Evolutionary conservation across 768 basidiomycete genomes (phyloP), one percentile per base, ranked within the genome.

Genomic region (Pholiota microspora): DNA sequence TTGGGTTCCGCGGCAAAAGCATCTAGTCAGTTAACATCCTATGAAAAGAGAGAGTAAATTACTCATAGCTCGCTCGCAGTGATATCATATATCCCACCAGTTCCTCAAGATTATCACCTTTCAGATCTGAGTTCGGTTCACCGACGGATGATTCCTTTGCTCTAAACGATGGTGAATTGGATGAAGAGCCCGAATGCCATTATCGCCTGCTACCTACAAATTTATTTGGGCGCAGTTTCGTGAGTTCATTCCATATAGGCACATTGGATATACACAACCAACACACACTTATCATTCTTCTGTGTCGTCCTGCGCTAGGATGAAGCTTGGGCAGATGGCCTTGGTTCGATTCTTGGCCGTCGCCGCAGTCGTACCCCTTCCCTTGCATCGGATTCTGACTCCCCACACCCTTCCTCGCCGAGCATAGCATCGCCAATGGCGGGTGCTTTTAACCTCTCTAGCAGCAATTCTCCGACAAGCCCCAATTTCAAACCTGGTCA

Each of bases 331-430:
- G 15, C 44, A 4, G 57, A 51, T 21, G 31, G 58, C 31, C 25
- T 12, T 15, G 15, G n/a, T n/a, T n/a, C n/a, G n/a, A n/a, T n/a
- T n/a, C n/a, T n/a, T n/a, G n/a, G n/a, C n/a, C n/a, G n/a, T n/a
- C n/a, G n/a, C n/a, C n/a, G n/a, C n/a, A 13, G 53, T 18, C 24
- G 7, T 12, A 56, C 60, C 8, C 54, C 60, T n/a, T 54, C 60
- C 13, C 40, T 44, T 13, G 32, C 44, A 24, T 42, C 21, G 8
- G 38, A 51, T 44, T 28, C 49, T 32, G 38, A 46, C 12, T 42
- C 51, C 13, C 47, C 59, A 45, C 44, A 34, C 12, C 24, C 51
- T 12, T 49, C 59, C 16, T 32, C 59, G 13, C 46, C 55, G 4
- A 55, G 44, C 34, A 32, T 42, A 21, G 50, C 18, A 28, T 51